Percentiles rank a stretch among this genome's conserved stretches.
Evolutionary conservation across 1,139 yeast genomes (phyloP).

Genomic region (Suhomyces maxii): DNA sequence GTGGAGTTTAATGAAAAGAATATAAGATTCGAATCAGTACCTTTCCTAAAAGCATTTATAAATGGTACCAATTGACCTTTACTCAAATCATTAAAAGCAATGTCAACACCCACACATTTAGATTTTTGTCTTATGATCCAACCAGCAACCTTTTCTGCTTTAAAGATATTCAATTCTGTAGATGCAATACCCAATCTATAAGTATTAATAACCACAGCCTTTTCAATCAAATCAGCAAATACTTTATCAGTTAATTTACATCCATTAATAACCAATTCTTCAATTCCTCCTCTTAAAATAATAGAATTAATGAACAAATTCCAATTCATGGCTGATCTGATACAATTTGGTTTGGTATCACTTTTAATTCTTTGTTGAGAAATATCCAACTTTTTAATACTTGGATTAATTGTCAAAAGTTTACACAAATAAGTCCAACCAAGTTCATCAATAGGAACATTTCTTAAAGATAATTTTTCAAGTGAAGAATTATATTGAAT

Average conservation of each 20-base stretch:
- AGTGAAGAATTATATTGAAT: conserved; percentile 56
- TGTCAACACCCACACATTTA: conserved; percentile 75
- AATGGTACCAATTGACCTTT: conserved; percentile 54
- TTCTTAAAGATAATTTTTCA: conserved; percentile 73
- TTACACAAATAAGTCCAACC: conserved; percentile 81
- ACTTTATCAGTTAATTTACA: conserved; percentile 58
- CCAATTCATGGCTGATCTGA: conserved; percentile 80
- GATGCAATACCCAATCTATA: conserved; percentile 78
- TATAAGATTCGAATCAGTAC: conserved; percentile 37
- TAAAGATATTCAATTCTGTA: conserved; percentile 58
- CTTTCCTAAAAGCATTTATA: conserved; percentile 40
- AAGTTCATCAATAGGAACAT: conserved; percentile 66
- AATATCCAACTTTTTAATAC: conserved; percentile 70
- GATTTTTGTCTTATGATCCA: conserved; percentile 61
- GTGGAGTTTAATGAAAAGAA: conserved; percentile 76
- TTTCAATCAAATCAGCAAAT: conserved; percentile 51
- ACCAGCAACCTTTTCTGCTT: conserved; percentile 54
- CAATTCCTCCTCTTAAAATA: conserved; percentile 65
- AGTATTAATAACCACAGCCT: conserved; percentile 56
- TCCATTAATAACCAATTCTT: conserved; percentile 81
- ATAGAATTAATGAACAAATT: conserved; percentile 60
- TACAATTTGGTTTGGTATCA: conserved; percentile 43
- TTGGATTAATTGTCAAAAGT: conserved; percentile 58
- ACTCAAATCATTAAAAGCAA: conserved; percentile 77
- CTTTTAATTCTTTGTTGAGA: conserved; percentile 68